A percentile compares a stretch with the other conserved stretches of the same genome.
Evolutionary conservation across 306 rosid species (phyloP).

Genomic region (Geum urbanum): DNA sequence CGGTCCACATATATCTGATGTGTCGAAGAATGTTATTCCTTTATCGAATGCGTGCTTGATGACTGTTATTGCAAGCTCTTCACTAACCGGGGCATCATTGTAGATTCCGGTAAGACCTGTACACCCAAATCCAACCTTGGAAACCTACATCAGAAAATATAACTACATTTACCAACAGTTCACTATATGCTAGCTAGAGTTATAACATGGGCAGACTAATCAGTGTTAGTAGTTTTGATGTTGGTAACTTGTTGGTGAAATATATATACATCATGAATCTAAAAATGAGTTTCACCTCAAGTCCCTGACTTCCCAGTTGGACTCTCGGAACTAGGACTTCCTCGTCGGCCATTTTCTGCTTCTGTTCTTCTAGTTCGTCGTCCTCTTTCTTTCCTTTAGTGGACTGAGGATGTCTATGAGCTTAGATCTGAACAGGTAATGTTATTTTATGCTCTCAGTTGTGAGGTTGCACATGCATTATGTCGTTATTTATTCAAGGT

Average conservation of each 20-base stretch:
- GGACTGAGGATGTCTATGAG: not conserved
- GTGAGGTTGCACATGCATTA: not conserved
- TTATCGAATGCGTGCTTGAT: not conserved
- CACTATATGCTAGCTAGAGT: too few relatives aligned
- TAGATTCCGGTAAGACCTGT: too few relatives aligned
- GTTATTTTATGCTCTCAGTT: not conserved
- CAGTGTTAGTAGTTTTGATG: not conserved
- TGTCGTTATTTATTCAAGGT: not conserved
- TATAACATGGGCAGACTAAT: not conserved
- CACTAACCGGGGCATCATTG: not conserved
- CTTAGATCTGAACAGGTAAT: not conserved
- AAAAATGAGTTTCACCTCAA: not conserved
- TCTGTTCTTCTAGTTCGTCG: not conserved
- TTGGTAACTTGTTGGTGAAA: not conserved
- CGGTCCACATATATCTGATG: not conserved
- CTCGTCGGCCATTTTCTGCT: slow-evolving; percentile 28
- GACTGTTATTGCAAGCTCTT: not conserved
- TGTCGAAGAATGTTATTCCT: not conserved
- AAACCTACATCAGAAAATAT: not conserved
- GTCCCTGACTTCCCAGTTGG: slow-evolving; percentile 21
- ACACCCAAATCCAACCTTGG: not conserved
- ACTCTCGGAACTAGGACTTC: slow-evolving; percentile 18
- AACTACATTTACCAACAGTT: too few relatives aligned
- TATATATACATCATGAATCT: not conserved
- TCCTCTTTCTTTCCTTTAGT: not conserved